A percentile compares a stretch with the other conserved stretches of the same genome.
These are phyloP conservation scores for Phytophthora parvispora DNA, from an alignment of 352 stramenopile species.

Conservation along the genomic window DNA sequence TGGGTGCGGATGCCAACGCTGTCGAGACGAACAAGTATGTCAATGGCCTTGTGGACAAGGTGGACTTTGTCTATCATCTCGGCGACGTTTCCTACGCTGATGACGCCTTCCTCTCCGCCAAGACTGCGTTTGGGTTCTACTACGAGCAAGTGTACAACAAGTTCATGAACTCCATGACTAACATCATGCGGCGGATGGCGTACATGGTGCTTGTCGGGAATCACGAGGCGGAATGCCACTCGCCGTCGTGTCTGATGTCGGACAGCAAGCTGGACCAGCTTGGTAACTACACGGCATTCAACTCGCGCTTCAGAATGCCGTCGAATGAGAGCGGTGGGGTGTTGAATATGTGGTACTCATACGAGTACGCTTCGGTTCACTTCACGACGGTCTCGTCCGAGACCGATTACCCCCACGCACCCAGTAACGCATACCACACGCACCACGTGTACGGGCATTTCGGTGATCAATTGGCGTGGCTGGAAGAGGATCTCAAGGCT, in stretches of 20 bases:
- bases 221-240: conserved; percentile 71
- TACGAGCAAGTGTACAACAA: conserved; percentile 69
- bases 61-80: conserved; percentile 41
- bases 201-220: conserved; percentile 83
- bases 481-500: conserved; percentile 57
- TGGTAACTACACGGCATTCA: conserved; percentile 70
- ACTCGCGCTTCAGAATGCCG: conserved; percentile 49
- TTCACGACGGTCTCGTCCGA: conserved; percentile 80
- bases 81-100: conserved; percentile 43
- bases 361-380: conserved; percentile 59
- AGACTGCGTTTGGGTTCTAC: conserved; percentile 35
- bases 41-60: conserved; percentile 13
- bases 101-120: conserved; percentile 34
- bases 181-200: conserved; percentile 45
- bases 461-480: conserved; percentile 58
- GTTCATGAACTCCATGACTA: conserved; percentile 71
- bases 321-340: conserved; percentile 41
- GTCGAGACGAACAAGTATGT: conserved; percentile 40
- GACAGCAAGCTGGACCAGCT: conserved; percentile 32
- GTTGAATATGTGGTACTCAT: conserved; percentile 60
- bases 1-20: conserved; percentile 30
- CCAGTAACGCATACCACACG: conserved; percentile 41
- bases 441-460: conserved; percentile 39
- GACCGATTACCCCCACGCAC: conserved; percentile 53
- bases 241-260: conserved; percentile 41